A percentile compares a stretch with the other conserved stretches of the same genome.
phyloP scores from a whole-genome alignment of 2,329 filamentous ascomycete species.

The Epichloe scottii region DNA sequence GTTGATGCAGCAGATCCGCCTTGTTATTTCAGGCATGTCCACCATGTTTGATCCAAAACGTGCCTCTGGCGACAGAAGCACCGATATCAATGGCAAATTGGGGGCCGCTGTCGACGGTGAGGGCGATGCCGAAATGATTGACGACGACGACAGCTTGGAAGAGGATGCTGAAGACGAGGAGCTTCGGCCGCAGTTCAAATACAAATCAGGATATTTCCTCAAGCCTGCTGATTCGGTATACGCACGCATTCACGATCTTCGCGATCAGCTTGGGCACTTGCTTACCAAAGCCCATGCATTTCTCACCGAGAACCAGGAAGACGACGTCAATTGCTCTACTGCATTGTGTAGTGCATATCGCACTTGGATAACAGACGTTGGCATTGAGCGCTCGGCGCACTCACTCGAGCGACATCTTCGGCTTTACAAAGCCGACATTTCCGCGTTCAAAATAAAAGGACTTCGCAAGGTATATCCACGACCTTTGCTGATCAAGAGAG shows the following conservation, averaged over 20 bases:
- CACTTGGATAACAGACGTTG: slow-evolving; percentile 95
- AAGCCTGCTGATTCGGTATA: slow-evolving; percentile 46
- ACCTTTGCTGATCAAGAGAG: slow-evolving; percentile 80
- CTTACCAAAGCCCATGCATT: slow-evolving; percentile 79
- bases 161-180: slow-evolving; percentile 68
- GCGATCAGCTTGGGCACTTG: slow-evolving; percentile 66
- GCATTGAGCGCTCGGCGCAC: slow-evolving; percentile 89
- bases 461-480: slow-evolving; percentile 85
- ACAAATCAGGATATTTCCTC: slow-evolving; percentile 77
- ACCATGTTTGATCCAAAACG: slow-evolving; percentile 75
- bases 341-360: slow-evolving; percentile 84
- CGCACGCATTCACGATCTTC: slow-evolving; percentile 63
- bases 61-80: slow-evolving; percentile 42
- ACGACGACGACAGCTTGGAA: slow-evolving; percentile 39
- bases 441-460: slow-evolving; percentile 89
- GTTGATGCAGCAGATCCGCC: slow-evolving; percentile 72
- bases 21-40: slow-evolving; percentile 85
- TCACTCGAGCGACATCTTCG: slow-evolving; percentile 78
- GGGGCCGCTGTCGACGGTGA: slow-evolving; percentile 38
- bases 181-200: slow-evolving; percentile 74
- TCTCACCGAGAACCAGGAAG: slow-evolving; percentile 71
- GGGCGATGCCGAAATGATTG: slow-evolving; percentile 34
- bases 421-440: slow-evolving; percentile 74
- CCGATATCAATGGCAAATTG: slow-evolving; percentile 25
- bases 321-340: slow-evolving; percentile 93